Base-by-base conservation (phyloP, 2,329 filamentous ascomycete species). In the Fusarium verticillioides region DNA sequence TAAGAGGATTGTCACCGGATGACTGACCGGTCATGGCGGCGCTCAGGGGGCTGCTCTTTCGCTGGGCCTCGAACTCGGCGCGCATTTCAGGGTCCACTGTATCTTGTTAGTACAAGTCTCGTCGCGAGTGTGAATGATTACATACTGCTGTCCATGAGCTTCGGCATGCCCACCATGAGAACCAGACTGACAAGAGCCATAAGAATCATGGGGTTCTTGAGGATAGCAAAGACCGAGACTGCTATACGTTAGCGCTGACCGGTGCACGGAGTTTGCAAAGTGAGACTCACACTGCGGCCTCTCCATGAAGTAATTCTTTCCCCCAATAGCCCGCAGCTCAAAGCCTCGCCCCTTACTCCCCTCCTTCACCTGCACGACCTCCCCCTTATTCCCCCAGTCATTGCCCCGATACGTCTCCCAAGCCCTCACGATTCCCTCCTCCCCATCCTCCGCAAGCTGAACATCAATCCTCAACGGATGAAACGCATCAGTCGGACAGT, bases 161-260 rank as follows among this genome's bases (percentile, higher is more conserved):
- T 96, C 19, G 96, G 96, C 93, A 98, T 94, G 75, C 95, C 95
- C 78, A 98, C 88, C 72, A 97, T 95, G 74, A 98, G 86, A 9
- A 85, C 91, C 85, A 98, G 90, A 70, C 92, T 94, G 43, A 96
- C 91, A 39, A 97, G 83, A 9, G 93, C 95, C 86, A 99, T 92
- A 69, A 99, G 88, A 73, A 98, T 98, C 95, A 98, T 98, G 7
- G 96, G 96, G 80, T 94, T 97, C 86, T 96, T 96, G 78, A 98
- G 86, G 63, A 98, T 91, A 66, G 89, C 90, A 64, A 98, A 79
- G n/a, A 95, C 87, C 23, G 92, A 94, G 84, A 96, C 93, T 94
- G 30, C 32, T 9, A 10, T 11, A 9, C 32, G 70, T 74, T 36
- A 74, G 64, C n/a, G 53, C 39, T 34, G 26, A 19, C 16, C 18